Base-by-base conservation (phyloP, 371 early-diverging fungal genomes). In the Blyttiomyces sp. region DNA sequence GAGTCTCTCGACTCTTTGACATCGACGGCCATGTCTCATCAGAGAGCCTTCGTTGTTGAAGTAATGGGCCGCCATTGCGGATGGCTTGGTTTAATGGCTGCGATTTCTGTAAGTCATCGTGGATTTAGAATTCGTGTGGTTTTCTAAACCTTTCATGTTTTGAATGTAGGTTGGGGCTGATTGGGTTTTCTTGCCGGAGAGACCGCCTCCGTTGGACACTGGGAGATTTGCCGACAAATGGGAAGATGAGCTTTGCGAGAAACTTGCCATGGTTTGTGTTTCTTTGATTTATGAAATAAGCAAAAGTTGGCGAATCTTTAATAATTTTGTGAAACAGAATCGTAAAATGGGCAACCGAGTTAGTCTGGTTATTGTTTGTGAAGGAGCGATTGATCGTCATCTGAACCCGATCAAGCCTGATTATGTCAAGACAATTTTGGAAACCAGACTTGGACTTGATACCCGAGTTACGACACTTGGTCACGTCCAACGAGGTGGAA, bases 1-100 rank as follows among this genome's bases (percentile, higher is more conserved):
- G 99, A 99, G 72, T 77, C 89, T 28, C 88, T 99, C 4, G 99
- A 99, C 69, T 86, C 92, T 2, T 85, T 99, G 36, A 84, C 88
- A 34, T 90, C 93, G 46, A 99, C 99, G 3, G 99, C 99, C 30
- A 79, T 86, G 28, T 96, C 96, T 48, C 99, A 99, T 74, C 88
- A 91, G 49, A 90, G 99, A 54, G 96, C 96, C 1, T 99, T 99
- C 74, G 96, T 99, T 0, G 87, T 99, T 39, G 99, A 99, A 74
- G 99, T 98, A 16, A 99, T 99, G 99, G 99, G 99, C 9, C 87
- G 99, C 52, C 92, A 96, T 69, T 99, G 99, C 72, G 99, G 99
- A 32, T 99, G 99, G 99, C 80, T 99, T 26, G 96, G 96, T n/a
- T 77, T 99, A 19, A 94, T 92, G 90, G 92, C 98, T 6, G 96